Base-by-base conservation (phyloP, 768 basidiomycete genomes). In the Nevesoporus exiguus region DNA sequence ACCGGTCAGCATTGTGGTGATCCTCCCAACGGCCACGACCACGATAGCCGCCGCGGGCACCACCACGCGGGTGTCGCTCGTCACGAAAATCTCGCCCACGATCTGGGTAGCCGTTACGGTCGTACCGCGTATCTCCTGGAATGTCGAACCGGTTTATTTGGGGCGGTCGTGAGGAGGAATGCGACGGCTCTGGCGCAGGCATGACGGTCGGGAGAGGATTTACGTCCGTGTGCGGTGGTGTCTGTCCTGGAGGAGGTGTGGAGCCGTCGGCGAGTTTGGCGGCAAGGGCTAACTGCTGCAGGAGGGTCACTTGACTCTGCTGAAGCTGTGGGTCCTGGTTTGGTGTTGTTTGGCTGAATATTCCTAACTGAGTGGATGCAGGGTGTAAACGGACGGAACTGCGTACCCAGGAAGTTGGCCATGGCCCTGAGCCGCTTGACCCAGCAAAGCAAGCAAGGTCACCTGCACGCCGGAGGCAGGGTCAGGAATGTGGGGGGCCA, bases 201-300 rank as follows among this genome's bases (percentile, higher is more conserved):
- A 43, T 49, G 31, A 36, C 29, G 15, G 47, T 2, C 0, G 30
- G 41, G 19, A 36, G 15, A 10, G 54, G 25, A n/a, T 50, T 54
- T 15, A 6, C 9, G 6, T 52, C 54, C 31, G 61, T 67, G 58
- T 66, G 68, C 60, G 65, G 55, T 58, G 68, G 60, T 47, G 67
- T 68, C 53, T 60, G 54, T 57, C 56, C 58, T 59, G 67, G 25
- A 52, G 66, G 59, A 19, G 61, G 59, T 2, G 63, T 59, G 7
- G 60, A 72, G 51, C 56, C 71, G 53, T 68, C 76, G 61, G 62
- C 69, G 37, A 68, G 67, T 56, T 72, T 77, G 39, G 85, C 80
- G 62, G 80, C 80, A 63, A 84, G 82, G 49, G 88, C 78, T 67
- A 92, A 78, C 66, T 90, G 89, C 66, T 90, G 88, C 63, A 93